Evolutionary conservation across 2,329 filamentous ascomycete species (phyloP).

Genomic region (Xylariaceae sp.): DNA sequence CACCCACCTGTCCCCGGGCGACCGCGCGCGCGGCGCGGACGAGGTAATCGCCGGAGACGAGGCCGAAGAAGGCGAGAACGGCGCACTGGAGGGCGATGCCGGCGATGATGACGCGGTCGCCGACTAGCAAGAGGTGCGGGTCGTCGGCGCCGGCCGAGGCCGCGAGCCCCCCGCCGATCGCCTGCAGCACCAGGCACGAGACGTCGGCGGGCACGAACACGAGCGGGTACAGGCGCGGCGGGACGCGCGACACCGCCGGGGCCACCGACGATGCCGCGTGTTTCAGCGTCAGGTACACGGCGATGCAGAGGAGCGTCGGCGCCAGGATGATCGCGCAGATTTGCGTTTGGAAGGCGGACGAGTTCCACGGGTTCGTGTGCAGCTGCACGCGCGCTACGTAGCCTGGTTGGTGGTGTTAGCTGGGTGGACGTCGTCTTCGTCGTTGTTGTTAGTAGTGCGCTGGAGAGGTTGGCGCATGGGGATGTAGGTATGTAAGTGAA

Average conservation of each 20-base stretch:
- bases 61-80: constrained; percentile 51
- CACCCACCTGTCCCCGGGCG: constrained; percentile 31
- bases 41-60: constrained; percentile 49
- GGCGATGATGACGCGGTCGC: constrained; percentile 57
- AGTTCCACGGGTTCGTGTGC: constrained; percentile 57
- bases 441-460: no score
- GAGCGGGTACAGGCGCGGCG: constrained; percentile 55
- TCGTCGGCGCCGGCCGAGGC: constrained; percentile 49
- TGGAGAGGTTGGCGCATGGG: not conserved
- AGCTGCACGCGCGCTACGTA: constrained; percentile 57
- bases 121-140: constrained; percentile 44
- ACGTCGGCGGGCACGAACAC: constrained; percentile 64
- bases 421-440: no score
- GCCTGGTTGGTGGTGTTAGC: constrained; percentile 40
- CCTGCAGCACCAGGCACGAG: constrained; percentile 61
- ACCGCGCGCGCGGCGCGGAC: constrained; percentile 47
- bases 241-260: constrained; percentile 54
- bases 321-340: constrained; percentile 62
- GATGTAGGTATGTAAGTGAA: not conserved
- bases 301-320: constrained; percentile 64
- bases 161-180: constrained; percentile 59
- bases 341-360: constrained; percentile 58
- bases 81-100: constrained; percentile 58
- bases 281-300: constrained; percentile 66
- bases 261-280: constrained; percentile 56